These are phyloP conservation scores for Populus deltoides DNA, from an alignment of 345 rosid species.

Conservation along the genomic window DNA sequence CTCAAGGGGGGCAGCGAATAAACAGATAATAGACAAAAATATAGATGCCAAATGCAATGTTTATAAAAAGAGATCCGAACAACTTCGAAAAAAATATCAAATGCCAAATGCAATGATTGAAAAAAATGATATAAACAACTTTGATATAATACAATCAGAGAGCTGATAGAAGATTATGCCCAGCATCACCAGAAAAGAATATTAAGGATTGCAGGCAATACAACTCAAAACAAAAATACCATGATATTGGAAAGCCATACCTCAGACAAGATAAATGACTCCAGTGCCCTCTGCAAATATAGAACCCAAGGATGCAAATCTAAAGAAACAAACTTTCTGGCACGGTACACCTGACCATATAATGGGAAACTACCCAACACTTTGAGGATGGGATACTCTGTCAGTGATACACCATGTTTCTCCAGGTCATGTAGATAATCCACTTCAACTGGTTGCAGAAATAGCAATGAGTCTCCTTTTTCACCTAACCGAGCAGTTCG, in stretches of 20 bases:
- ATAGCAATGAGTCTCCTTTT: constrained; percentile 79
- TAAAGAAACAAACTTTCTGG: constrained; percentile 44
- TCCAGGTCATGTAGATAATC: constrained; percentile 78
- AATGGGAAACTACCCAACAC: constrained; percentile 64
- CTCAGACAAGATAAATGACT: constrained; percentile 52
- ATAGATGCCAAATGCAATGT: neutral
- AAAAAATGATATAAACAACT: neutral
- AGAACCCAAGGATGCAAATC: constrained; percentile 84
- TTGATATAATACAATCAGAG: neutral
- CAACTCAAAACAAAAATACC: neutral
- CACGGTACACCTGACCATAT: constrained; percentile 40
- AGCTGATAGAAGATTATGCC: neutral
- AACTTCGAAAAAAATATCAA: neutral
- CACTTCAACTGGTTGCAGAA: constrained; percentile 80
- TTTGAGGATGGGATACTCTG: constrained; percentile 76
- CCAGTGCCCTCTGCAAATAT: constrained; percentile 72
- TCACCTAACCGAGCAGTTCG: constrained; percentile 93
- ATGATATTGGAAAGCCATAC: constrained; percentile 31
- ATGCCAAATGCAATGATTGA: neutral
- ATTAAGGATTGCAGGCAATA: neutral
- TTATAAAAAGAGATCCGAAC: neutral
- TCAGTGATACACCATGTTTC: constrained; percentile 77
- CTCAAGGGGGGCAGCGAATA: neutral
- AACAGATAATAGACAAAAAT: neutral
- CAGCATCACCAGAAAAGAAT: neutral